These are phyloP conservation scores for Neurospora sp. DNA, from an alignment of 495 filamentous ascomycete species.

Conservation along the genomic window DNA sequence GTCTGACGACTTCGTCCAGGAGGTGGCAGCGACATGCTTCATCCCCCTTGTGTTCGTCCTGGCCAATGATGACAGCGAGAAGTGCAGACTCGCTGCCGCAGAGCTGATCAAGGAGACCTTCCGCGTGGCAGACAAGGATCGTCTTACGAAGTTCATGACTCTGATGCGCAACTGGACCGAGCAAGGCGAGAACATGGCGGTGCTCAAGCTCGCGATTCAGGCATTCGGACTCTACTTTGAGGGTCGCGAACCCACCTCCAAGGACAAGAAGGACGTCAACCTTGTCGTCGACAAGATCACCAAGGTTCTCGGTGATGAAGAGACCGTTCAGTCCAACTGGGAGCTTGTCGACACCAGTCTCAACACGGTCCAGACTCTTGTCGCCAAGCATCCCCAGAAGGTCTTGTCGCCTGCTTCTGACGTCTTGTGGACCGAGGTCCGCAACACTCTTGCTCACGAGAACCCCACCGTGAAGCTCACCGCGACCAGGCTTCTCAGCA, in stretches of 20 bases:
- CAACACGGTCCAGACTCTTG: slow-evolving; percentile 55
- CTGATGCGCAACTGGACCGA: slow-evolving; percentile 68
- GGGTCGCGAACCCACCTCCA: slow-evolving; percentile 39
- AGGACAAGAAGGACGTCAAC: slow-evolving; percentile 51
- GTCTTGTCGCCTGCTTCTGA: slow-evolving; percentile 46
- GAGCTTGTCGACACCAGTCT: slow-evolving; percentile 72
- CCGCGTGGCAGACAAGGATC: slow-evolving; percentile 64
- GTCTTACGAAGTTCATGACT: slow-evolving; percentile 52
- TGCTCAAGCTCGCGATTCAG: slow-evolving; percentile 65
- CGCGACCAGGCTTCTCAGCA: slow-evolving; percentile 61
- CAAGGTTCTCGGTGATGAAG: slow-evolving; percentile 37
- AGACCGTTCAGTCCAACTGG: slow-evolving; percentile 47
- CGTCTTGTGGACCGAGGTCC: slow-evolving; percentile 55
- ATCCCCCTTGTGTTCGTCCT: slow-evolving; percentile 75
- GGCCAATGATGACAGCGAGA: slow-evolving; percentile 75
- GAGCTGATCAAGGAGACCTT: slow-evolving; percentile 71
- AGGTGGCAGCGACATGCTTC: slow-evolving; percentile 73
- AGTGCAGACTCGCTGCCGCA: slow-evolving; percentile 77
- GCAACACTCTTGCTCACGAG: slow-evolving; percentile 57
- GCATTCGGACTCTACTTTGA: slow-evolving; percentile 78
- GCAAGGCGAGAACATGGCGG: slow-evolving; percentile 55
- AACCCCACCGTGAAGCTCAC: slow-evolving; percentile 69
- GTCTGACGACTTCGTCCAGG: slow-evolving; percentile 66
- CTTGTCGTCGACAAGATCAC: slow-evolving; percentile 34
- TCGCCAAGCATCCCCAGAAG: slow-evolving; percentile 50